phyloP scores from a whole-genome alignment of 129 eudicot genomes.

The Artemisia tridentata region DNA sequence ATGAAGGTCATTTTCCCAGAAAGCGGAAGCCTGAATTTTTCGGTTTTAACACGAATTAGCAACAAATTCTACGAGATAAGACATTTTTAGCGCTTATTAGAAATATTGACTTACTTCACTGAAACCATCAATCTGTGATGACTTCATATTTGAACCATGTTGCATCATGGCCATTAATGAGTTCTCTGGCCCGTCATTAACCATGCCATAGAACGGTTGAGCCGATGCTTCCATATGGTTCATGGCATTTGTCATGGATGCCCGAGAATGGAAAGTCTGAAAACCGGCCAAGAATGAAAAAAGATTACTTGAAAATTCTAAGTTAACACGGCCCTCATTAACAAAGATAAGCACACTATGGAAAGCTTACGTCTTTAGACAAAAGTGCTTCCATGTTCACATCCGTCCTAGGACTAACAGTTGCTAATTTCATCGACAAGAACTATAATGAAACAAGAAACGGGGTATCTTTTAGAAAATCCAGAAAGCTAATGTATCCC shows the following conservation, averaged over 20 bases:
- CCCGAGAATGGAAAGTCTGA: constrained; percentile 52
- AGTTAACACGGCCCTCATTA: not conserved
- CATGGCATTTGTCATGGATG: constrained; percentile 43
- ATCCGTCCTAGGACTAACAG: constrained; percentile 71
- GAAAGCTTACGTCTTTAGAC: constrained; percentile 74
- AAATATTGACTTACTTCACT: constrained; percentile 37
- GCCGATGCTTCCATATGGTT: constrained; percentile 49
- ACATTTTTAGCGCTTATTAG: not conserved
- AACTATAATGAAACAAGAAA: constrained; percentile 43
- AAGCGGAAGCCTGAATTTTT: constrained; percentile 45
- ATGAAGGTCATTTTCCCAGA: constrained; percentile 81
- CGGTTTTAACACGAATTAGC: constrained; percentile 9
- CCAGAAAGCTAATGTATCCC: not conserved
- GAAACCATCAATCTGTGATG: constrained; percentile 37
- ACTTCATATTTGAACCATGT: constrained; percentile 39
- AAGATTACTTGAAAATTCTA: constrained; percentile 5
- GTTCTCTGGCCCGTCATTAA: constrained; percentile 44
- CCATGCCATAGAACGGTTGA: constrained; percentile 41
- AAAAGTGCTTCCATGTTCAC: constrained; percentile 68
- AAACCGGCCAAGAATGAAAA: constrained; percentile 8
- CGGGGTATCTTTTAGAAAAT: constrained; percentile 9
- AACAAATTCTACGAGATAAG: not conserved
- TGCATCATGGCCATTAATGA: constrained; percentile 38
- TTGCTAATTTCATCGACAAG: constrained; percentile 86
- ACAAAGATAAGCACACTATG: not conserved